A percentile compares a stretch with the other conserved stretches of the same genome.
phyloP scores from a whole-genome alignment of 345 rosid species.

The Eutrema yunnanense region DNA sequence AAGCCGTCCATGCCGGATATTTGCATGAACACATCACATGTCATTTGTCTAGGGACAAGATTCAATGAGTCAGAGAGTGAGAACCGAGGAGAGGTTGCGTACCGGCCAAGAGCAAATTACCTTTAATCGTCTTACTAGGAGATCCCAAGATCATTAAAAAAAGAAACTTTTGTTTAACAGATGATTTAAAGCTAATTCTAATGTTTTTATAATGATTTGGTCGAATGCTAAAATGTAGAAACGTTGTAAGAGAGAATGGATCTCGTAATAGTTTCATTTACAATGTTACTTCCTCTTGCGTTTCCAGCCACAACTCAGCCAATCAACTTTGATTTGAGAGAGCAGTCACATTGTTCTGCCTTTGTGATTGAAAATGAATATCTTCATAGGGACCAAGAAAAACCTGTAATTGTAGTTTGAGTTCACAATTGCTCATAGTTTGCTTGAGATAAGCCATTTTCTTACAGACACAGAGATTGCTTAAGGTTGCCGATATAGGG shows the following conservation, averaged over 20 bases:
- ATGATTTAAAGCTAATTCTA: neutral
- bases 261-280: neutral
- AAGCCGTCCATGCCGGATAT: constrained; percentile 3
- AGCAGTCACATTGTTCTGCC: neutral
- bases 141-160: neutral
- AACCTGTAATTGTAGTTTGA: neutral
- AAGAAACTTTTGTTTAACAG: neutral
- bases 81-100: constrained; percentile 18
- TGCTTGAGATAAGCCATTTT: neutral
- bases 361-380: neutral
- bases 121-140: neutral
- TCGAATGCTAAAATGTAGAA: neutral
- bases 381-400: neutral
- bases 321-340: neutral
- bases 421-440: neutral
- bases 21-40: constrained; percentile 25
- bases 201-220: neutral
- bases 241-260: neutral
- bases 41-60: constrained; percentile 26
- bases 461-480: neutral
- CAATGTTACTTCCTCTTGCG: neutral
- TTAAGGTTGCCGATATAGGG: neutral
- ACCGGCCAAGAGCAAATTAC: constrained; percentile 10
- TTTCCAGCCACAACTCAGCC: neutral
- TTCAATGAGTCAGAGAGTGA: constrained; percentile 18